Conservation (phyloP, 306 rosid genomes). For the Inga leiocalycina region DNA sequence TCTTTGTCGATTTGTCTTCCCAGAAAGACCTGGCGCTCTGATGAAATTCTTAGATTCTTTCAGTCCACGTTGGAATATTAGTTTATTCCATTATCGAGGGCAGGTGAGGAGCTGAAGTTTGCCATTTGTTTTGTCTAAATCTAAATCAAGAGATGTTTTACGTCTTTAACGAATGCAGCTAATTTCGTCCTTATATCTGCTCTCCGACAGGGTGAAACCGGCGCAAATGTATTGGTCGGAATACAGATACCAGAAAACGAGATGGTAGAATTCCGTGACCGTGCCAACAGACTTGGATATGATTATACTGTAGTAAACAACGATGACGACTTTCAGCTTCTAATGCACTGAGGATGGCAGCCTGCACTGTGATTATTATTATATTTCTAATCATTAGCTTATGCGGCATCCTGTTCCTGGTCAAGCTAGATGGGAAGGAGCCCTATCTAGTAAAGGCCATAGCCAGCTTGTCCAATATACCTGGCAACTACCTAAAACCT, state of each 20-base stretch:
- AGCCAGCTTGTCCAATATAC: too few species aligned
- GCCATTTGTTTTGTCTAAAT: slow-evolving; percentile 3
- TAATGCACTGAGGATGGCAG: slow-evolving; percentile 60
- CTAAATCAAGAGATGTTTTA: slow-evolving; percentile 4
- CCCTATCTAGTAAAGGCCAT: too few species aligned
- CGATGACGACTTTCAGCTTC: slow-evolving; percentile 60
- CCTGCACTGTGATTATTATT: background rate
- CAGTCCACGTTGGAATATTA: slow-evolving; percentile 96
- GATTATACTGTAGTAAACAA: slow-evolving; percentile 72
- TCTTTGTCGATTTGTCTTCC: slow-evolving; percentile 85
- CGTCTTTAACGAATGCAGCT: slow-evolving; percentile 19
- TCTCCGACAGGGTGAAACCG: slow-evolving; percentile 74
- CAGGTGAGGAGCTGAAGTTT: slow-evolving; percentile 49
- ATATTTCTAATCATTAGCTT: background rate
- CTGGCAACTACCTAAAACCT: too few species aligned
- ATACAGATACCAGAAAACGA: slow-evolving; percentile 63
- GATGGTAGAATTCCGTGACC: slow-evolving; percentile 63
- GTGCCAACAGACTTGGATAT: slow-evolving; percentile 60
- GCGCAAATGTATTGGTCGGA: slow-evolving; percentile 90
- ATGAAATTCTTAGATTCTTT: slow-evolving; percentile 83
- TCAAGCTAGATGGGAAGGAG: too few species aligned
- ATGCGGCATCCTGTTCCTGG: background rate
- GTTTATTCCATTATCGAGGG: slow-evolving; percentile 83
- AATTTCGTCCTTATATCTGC: slow-evolving; percentile 20
- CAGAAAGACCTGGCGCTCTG: slow-evolving; percentile 94